These are phyloP conservation scores for Moelleriella libera DNA, from an alignment of 2,329 filamentous ascomycete species.

Conservation along the genomic window DNA sequence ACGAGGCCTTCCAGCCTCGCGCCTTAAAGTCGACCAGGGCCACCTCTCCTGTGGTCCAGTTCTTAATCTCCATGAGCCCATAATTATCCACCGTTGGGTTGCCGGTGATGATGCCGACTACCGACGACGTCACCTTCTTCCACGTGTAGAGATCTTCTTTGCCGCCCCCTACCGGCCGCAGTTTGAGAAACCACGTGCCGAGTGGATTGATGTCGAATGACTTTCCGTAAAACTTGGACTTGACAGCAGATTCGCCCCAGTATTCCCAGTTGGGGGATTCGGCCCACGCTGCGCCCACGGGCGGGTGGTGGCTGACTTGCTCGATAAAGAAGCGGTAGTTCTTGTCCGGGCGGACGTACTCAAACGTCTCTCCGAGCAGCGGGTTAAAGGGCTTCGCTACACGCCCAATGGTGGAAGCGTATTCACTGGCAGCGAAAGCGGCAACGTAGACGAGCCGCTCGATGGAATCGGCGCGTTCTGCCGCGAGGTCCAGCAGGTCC, in stretches of 20 bases:
- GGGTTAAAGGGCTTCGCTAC: slow-evolving; percentile 98
- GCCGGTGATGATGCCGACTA: slow-evolving; percentile 96
- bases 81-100: slow-evolving; percentile 97
- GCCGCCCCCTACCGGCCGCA: slow-evolving; percentile 61
- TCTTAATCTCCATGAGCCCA: slow-evolving; percentile 91
- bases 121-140: slow-evolving; percentile 96
- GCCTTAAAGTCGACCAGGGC: slow-evolving; percentile 86
- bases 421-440: slow-evolving; percentile 90
- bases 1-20: slow-evolving; percentile 88
- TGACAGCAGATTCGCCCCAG: slow-evolving; percentile 89
- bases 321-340: slow-evolving; percentile 98
- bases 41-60: slow-evolving; percentile 90
- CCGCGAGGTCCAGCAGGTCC: slow-evolving; percentile 78
- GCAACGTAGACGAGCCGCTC: slow-evolving; percentile 91
- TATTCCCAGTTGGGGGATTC: slow-evolving; percentile 94
- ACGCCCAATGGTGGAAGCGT: slow-evolving; percentile 90
- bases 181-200: slow-evolving; percentile 88
- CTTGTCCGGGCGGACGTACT: slow-evolving; percentile 91
- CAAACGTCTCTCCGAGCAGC: slow-evolving; percentile 88
- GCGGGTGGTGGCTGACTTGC: slow-evolving; percentile 95
- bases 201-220: slow-evolving; percentile 95
- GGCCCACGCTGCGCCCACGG: slow-evolving; percentile 83
- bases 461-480: slow-evolving; percentile 71
- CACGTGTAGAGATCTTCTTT: slow-evolving; percentile 88
- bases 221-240: slow-evolving; percentile 94